These are phyloP conservation scores for Boletus pseudopeckii DNA, from an alignment of 768 basidiomycete genomes.

Conservation along the genomic window DNA sequence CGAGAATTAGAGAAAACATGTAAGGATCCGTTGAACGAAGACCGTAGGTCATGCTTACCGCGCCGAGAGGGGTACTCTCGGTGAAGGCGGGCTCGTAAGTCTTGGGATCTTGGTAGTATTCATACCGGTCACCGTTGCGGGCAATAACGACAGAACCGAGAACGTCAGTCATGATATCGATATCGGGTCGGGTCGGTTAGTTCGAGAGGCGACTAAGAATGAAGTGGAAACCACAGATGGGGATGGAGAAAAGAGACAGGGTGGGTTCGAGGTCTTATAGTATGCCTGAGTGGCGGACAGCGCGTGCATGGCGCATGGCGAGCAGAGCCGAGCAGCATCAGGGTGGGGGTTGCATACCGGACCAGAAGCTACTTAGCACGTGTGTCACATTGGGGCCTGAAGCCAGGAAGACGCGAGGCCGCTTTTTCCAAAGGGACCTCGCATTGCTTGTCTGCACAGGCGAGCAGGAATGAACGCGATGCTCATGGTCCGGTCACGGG, in stretches of 20 bases:
- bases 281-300: constrained; percentile 14
- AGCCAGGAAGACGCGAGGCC: constrained; percentile 34
- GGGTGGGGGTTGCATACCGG: constrained; percentile 19
- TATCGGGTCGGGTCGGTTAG: constrained; percentile 10
- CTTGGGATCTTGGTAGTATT: constrained; percentile 67
- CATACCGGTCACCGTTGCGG: constrained; percentile 73
- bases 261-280: constrained; percentile 23
- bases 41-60: constrained; percentile 39
- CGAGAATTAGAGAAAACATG: not conserved
- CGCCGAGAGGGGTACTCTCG: constrained; percentile 73
- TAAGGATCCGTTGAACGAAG: not conserved
- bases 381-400: constrained; percentile 23
- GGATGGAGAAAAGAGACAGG: constrained; percentile 13
- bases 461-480: constrained; percentile 28
- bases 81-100: constrained; percentile 62
- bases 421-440: constrained; percentile 26
- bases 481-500: constrained; percentile 19
- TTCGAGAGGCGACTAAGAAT: constrained; percentile 14
- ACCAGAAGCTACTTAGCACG: constrained; percentile 20
- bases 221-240: constrained; percentile 15
- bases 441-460: constrained; percentile 30
- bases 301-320: constrained; percentile 30
- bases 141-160: constrained; percentile 76
- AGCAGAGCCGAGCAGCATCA: constrained; percentile 23
- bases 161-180: constrained; percentile 43